Evolutionary conservation across 2,329 filamentous ascomycete genomes (phyloP), one percentile per base, ranked within the genome.

Genomic region (Coleophoma cylindrospora): DNA sequence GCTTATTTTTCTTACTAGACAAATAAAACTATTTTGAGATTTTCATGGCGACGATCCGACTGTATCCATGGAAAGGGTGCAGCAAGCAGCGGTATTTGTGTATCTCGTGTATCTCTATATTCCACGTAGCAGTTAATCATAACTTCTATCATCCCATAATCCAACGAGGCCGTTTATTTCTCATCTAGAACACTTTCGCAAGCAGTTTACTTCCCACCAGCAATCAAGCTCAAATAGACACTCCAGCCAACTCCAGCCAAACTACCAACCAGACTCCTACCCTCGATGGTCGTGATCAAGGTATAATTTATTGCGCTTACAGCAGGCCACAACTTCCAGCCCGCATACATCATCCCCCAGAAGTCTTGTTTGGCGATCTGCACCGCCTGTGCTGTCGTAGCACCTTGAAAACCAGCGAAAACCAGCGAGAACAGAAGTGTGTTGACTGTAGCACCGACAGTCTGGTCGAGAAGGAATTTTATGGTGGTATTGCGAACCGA

Each of bases 191-290:
- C 4, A 10, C 27, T 27, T 27, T 27, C 27, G 27, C 27, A 27
- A 27, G 27, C 7, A 27, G 2, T 10, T 34, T 36, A 43, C 40
- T 49, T 37, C n/a, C 34, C 45, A 21, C 68, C 72, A 36, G 75
- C 76, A 55, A 81, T 68, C 61, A 91, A 69, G 63, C 86, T 89
- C 68, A 91, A 72, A 65, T 88, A 91, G 40, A 91, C 74, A 0
- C 84, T 84, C 88, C 88, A 92, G 13, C 73, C 76, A 21, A 92
- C 74, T 5, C 88, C 87, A 15, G 86, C 86, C 46, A 86, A 66
- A 57, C 83, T 81, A n/a, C 83, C 86, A 54, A 91, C 78, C 34
- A 91, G 69, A 46, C 87, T 84, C 36, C 88, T 75, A 47, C 77
- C 76, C 61, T 90, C 79, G 3, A 90, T 80, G n/a, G 84, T 87